Evolutionary conservation across 179 eudicot genomes (phyloP).

Genomic region (Pouteria campechiana): DNA sequence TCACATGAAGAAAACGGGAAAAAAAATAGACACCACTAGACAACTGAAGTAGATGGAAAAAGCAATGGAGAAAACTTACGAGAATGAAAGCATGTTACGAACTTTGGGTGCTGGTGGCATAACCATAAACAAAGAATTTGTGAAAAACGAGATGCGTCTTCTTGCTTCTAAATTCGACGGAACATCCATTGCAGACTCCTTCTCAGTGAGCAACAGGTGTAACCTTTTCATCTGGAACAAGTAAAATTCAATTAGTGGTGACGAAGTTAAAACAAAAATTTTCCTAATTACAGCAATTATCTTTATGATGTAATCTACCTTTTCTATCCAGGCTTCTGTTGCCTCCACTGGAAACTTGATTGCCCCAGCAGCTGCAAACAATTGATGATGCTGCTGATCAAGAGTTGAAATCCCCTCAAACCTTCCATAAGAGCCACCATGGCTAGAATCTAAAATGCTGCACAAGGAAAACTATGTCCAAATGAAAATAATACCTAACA

Average conservation of each 20-base stretch:
- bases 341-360: constrained; percentile 65
- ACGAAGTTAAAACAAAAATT: not conserved
- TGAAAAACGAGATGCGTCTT: constrained; percentile 87
- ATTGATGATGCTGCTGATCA: constrained; percentile 71
- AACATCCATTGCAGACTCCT: constrained; percentile 98
- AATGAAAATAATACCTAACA: not conserved
- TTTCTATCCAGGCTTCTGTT: constrained; percentile 96
- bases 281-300: not conserved
- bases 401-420: constrained; percentile 54
- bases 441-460: constrained; percentile 57
- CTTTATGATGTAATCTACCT: constrained; percentile 28
- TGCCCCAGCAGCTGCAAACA: constrained; percentile 86
- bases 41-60: too few relatives aligned
- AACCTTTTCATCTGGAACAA: constrained; percentile 75
- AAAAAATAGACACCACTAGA: too few relatives aligned
- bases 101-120: constrained; percentile 97
- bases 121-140: constrained; percentile 91
- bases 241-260: too few relatives aligned
- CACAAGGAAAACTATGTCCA: constrained; percentile 1
- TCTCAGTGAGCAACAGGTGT: constrained; percentile 71
- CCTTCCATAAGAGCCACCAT: constrained; percentile 51
- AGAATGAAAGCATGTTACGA: constrained; percentile 95
- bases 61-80: constrained; percentile 42
- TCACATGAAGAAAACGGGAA: too few relatives aligned
- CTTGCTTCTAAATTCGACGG: constrained; percentile 94